Conservation (phyloP, 768 basidiomycete species). For the Hypsizygus marmoreus region DNA sequence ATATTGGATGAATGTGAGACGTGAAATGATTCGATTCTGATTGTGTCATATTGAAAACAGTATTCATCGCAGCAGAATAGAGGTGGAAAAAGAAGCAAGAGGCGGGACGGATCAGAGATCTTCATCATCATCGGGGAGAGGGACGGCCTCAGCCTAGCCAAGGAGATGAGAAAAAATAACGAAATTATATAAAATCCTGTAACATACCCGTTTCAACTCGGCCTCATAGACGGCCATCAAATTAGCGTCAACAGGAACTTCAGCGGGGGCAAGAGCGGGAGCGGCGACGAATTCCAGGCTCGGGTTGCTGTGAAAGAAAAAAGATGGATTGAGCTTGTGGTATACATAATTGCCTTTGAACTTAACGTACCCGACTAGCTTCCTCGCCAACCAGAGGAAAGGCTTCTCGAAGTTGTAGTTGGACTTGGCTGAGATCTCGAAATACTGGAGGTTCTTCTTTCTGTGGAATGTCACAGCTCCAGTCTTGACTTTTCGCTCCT, state of each 20-base stretch:
- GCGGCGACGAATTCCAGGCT: slow-evolving; percentile 94
- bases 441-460: slow-evolving; percentile 99
- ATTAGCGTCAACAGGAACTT: slow-evolving; percentile 77
- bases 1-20: slow-evolving; percentile 16
- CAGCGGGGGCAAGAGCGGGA: slow-evolving; percentile 92
- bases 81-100: slow-evolving; percentile 17
- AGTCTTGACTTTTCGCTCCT: slow-evolving; percentile 99
- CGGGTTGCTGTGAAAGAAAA: slow-evolving; percentile 59
- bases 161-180: background rate
- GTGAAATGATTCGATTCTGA: slow-evolving; percentile 27
- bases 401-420: slow-evolving; percentile 99
- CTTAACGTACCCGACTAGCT: slow-evolving; percentile 85
- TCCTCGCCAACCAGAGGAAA: slow-evolving; percentile 98
- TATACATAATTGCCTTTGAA: background rate
- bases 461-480: slow-evolving; percentile 98
- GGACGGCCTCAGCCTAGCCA: slow-evolving; percentile 79
- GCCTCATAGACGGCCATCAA: slow-evolving; percentile 80
- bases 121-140: slow-evolving; percentile 97
- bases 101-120: slow-evolving; percentile 54
- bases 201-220: slow-evolving; percentile 70
- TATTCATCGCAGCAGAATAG: slow-evolving; percentile 23
- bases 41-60: slow-evolving; percentile 27
- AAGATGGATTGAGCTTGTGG: background rate
- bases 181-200: background rate
- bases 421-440: slow-evolving; percentile 99